Conservation (phyloP, 2,329 filamentous ascomycete genomes). For the Sporothrix pseudoabietina region DNA sequence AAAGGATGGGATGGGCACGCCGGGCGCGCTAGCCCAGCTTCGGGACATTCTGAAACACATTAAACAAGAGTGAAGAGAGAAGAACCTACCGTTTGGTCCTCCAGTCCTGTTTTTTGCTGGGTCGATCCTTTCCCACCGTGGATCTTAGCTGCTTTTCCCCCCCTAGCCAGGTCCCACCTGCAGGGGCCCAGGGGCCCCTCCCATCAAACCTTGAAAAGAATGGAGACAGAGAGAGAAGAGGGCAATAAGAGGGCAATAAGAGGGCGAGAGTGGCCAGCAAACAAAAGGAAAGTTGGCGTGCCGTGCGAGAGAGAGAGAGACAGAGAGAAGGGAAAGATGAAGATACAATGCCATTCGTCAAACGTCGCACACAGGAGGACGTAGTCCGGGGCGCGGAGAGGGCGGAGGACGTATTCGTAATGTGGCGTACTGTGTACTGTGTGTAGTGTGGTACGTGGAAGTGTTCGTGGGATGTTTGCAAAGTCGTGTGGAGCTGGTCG, state of each 20-base stretch:
- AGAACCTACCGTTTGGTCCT: neutral
- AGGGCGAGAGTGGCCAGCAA: neutral
- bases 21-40: constrained; percentile 24
- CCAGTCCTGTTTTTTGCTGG: neutral
- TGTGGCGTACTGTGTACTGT: neutral
- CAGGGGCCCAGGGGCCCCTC: neutral
- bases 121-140: constrained; percentile 21
- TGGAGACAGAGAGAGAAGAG: neutral
- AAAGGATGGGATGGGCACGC: constrained; percentile 19
- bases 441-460: neutral
- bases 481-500: neutral
- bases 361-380: neutral
- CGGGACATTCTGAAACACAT: constrained; percentile 31
- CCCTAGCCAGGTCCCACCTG: constrained; percentile 23
- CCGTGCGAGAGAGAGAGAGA: neutral
- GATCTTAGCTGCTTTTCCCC: constrained; percentile 5
- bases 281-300: neutral
- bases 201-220: neutral
- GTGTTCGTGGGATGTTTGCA: neutral
- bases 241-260: neutral
- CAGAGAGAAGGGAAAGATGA: neutral
- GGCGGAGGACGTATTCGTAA: neutral
- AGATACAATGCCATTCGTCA: neutral
- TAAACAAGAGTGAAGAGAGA: neutral
- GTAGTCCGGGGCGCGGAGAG: neutral